Evolutionary conservation across 164 flowering plant species (phyloP).

Genomic region (Platanus orientalis): DNA sequence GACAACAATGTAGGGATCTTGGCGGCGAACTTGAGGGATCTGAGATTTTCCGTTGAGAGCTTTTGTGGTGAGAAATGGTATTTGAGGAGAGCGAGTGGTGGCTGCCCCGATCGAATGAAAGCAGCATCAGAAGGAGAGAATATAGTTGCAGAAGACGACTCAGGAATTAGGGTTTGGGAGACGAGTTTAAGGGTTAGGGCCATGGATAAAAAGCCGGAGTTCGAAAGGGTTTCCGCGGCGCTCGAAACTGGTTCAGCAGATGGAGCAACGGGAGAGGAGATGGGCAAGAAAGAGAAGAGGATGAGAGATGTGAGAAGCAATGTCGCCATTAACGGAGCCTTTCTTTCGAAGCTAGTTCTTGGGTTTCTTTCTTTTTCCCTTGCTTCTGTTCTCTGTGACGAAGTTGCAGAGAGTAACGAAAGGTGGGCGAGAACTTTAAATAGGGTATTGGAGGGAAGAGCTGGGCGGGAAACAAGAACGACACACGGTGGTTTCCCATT

Average conservation of each 20-base stretch:
- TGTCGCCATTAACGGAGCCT: conserved; percentile 16
- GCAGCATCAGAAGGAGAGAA: conserved; percentile 57
- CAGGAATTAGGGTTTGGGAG: conserved; percentile 21
- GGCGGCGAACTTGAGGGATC: conserved; percentile 36
- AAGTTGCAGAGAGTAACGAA: too few species aligned
- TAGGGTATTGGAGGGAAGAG: too few species aligned
- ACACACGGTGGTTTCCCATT: too few species aligned
- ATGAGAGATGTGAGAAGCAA: conserved; percentile 9
- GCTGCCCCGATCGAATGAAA: conserved; percentile 52
- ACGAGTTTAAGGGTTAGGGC: conserved; percentile 46
- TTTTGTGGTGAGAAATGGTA: conserved; percentile 44
- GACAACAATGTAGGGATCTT: conserved; percentile 38
- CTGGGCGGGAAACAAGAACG: too few species aligned
- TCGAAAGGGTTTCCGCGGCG: conserved; percentile 42
- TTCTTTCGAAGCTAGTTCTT: not conserved
- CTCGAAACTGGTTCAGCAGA: conserved; percentile 12
- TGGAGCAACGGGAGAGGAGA: too few species aligned
- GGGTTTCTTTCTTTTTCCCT: too few species aligned
- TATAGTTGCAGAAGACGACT: conserved; percentile 35
- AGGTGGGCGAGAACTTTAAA: too few species aligned
- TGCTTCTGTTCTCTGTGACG: too few species aligned
- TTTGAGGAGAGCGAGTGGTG: conserved; percentile 47
- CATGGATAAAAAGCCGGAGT: conserved; percentile 43
- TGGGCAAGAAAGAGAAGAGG: conserved; percentile 10
- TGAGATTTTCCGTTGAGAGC: conserved; percentile 30